Base-by-base conservation (phyloP, 1,284 basidiomycete species). In the Ganoderma sinense region DNA sequence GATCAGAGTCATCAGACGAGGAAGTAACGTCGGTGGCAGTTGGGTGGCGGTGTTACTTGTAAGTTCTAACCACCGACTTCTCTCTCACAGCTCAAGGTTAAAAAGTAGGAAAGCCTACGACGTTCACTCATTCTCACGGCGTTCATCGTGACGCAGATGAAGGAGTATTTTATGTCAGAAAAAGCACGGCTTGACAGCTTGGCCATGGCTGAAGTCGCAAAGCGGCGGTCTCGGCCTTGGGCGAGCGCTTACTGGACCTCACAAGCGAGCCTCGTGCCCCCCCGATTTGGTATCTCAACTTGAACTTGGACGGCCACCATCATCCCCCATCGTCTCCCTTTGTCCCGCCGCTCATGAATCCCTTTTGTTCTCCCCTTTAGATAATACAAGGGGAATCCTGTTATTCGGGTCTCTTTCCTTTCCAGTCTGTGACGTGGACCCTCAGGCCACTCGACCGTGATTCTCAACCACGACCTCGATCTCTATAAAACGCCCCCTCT, bases 241-340 rank as follows among this genome's bases (percentile, higher is more conserved):
- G 33, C 33, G 11, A 29, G 53, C 53, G 53, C 53, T 31, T 56
- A 31, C 18, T 16, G 14, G 29, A 6, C 18, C n/a, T n/a, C 26
- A 56, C 29, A 56, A 33, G 53, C 53, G 53, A 56, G 53, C 53
- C 26, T 29, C 53, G 53, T 33, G 53, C 4, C 53, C 14, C n/a
- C 29, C 29, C 26, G 16, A 56, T 56, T 31, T 56, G 53, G 53
- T 29, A 56, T 31, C 23, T 14, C 53, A 56, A 56, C 53, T 56
- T 56, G 53, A 33, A 31, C 53, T 56, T 14, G 53, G 31, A 56
- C 53, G 14, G 53, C 53, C 53, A 56, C 53, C 53, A 31, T 56
- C 29, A 13, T 29, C 14, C 11, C 7, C 23, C n/a, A 11, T 53
- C 26, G 23, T 26, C 23, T 1, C 10, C 20, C 51, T 26, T 53